These are phyloP conservation scores for Dendrobium catenatum DNA, from an alignment of 106 monocot species.

Conservation along the genomic window DNA sequence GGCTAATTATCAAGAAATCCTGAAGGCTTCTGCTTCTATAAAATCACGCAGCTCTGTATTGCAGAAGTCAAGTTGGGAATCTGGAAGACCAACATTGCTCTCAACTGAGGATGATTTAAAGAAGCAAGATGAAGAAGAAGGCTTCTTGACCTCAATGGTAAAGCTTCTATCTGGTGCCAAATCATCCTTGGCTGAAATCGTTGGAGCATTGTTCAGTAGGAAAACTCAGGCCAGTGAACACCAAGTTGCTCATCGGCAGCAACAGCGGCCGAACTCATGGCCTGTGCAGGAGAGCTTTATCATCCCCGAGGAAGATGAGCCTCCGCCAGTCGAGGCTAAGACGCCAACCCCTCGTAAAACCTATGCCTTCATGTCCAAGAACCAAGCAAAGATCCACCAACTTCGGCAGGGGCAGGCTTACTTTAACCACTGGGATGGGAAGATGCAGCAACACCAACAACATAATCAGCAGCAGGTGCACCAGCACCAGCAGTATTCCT, in stretches of 20 bases:
- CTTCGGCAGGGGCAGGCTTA: constrained; percentile 56
- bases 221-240: constrained; percentile 23
- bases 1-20: not conserved
- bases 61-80: constrained; percentile 52
- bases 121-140: constrained; percentile 53
- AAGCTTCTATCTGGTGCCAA: constrained; percentile 47
- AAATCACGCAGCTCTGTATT: constrained; percentile 46
- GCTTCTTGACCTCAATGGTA: constrained; percentile 52
- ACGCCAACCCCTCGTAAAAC: constrained; percentile 72
- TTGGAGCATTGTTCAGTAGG: constrained; percentile 37
- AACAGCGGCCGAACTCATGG: constrained; percentile 34
- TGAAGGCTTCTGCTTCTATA: constrained; percentile 42
- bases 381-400: constrained; percentile 73
- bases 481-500: constrained; percentile 67
- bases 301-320: constrained; percentile 74
- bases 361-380: constrained; percentile 92
- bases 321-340: constrained; percentile 57
- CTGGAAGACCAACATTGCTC: constrained; percentile 63
- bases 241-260: constrained; percentile 23
- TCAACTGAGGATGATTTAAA: constrained; percentile 40
- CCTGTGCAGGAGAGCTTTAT: constrained; percentile 77
- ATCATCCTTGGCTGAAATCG: constrained; percentile 38
- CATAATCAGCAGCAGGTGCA: constrained; percentile 56
- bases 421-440: constrained; percentile 50
- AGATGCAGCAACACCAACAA: constrained; percentile 33